Conservation (phyloP, 75 land plant species). For the Sequoia sempervirens region DNA sequence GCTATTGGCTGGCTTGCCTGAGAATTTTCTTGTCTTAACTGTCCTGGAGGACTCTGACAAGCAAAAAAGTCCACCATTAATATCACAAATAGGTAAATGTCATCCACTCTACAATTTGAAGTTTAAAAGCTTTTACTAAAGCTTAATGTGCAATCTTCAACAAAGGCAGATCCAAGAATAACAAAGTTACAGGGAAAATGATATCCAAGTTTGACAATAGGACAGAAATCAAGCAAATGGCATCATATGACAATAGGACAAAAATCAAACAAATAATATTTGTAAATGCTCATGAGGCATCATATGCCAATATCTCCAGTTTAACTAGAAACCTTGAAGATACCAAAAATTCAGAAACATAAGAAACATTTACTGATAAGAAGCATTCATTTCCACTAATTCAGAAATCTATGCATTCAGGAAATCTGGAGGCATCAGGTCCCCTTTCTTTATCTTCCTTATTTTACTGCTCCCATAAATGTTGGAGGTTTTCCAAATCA, state of each 20-base stretch:
- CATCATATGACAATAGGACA: not conserved
- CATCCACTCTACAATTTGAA: not conserved
- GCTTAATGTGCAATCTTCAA: not conserved
- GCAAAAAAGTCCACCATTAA: not conserved
- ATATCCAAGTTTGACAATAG: not conserved
- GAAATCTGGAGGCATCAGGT: not conserved
- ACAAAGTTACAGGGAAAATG: not conserved
- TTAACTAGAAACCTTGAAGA: not conserved
- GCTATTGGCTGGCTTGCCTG: not conserved
- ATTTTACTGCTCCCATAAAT: not conserved
- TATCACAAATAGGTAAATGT: not conserved
- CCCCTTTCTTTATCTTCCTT: not conserved
- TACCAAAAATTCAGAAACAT: not conserved
- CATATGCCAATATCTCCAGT: not conserved
- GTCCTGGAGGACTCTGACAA: not conserved
- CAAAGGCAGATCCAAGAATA: not conserved
- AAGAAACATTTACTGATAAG: not conserved
- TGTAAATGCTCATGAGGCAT: not conserved
- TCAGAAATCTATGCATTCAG: not conserved
- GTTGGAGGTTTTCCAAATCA: not conserved
- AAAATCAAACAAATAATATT: not conserved
- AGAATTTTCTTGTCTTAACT: conserved; percentile 4
- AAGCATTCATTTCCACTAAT: not conserved
- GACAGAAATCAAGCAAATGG: not conserved
- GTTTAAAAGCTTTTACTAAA: not conserved